A percentile compares a stretch with the other conserved stretches of the same genome.
phyloP scores from a whole-genome alignment of 2,329 filamentous ascomycete species.

The Colletotrichum agaves region DNA sequence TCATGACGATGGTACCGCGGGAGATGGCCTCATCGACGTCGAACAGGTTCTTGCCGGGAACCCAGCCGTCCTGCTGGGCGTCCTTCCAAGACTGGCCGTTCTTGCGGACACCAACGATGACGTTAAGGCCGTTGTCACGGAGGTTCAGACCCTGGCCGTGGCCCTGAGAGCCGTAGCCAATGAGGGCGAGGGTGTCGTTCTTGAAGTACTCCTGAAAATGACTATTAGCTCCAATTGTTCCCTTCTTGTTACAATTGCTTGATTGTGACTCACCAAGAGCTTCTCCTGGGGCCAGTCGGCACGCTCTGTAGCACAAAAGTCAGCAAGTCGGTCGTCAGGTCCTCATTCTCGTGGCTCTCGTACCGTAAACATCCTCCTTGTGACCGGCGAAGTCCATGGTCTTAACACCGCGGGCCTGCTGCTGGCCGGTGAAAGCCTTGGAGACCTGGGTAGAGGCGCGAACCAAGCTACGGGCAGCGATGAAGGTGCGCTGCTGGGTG shows the following conservation, averaged over 20 bases:
- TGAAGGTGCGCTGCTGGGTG: constrained; percentile 71
- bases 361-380: constrained; percentile 95
- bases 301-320: constrained; percentile 74
- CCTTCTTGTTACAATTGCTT: neutral
- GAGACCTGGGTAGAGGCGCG: constrained; percentile 59
- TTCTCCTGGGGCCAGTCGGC: constrained; percentile 99
- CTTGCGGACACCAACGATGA: constrained; percentile 99
- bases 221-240: constrained; percentile 30
- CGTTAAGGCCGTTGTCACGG: constrained; percentile 98
- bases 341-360: constrained; percentile 44
- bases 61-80: constrained; percentile 96
- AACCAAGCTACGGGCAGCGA: constrained; percentile 67
- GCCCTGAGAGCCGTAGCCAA: constrained; percentile 97
- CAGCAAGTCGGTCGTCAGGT: constrained; percentile 30
- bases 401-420: constrained; percentile 90
- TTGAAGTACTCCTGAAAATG: constrained; percentile 92
- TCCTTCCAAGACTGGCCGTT: constrained; percentile 99
- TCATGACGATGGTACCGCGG: constrained; percentile 97
- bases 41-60: constrained; percentile 98
- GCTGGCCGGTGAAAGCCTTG: constrained; percentile 60
- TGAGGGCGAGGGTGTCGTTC: constrained; percentile 98
- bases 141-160: constrained; percentile 99
- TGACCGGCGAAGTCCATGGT: constrained; percentile 97
- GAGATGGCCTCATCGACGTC: constrained; percentile 96
- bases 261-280: constrained; percentile 79